These are phyloP conservation scores for Paecilomyces sp. DNA, from an alignment of 2,329 filamentous ascomycete genomes.

Conservation along the genomic window DNA sequence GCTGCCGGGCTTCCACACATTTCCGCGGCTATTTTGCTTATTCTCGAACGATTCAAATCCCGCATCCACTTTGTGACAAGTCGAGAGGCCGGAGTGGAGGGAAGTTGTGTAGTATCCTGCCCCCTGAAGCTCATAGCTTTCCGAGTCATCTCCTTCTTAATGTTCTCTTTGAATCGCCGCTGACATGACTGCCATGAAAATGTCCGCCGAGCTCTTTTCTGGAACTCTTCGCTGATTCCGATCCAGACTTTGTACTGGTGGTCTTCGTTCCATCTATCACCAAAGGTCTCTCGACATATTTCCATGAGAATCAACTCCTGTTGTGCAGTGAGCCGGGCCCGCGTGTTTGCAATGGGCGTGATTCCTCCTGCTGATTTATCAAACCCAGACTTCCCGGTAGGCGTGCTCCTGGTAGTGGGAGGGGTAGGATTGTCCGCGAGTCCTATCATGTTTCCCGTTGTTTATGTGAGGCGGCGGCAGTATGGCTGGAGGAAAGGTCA, in stretches of 20 bases:
- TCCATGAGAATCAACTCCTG: not conserved
- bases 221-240: not conserved
- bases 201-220: not conserved
- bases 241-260: not conserved
- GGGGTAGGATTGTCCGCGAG: not conserved
- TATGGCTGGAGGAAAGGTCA: not conserved
- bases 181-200: not conserved
- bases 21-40: no score
- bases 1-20: no score
- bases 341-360: not conserved
- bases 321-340: not conserved
- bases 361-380: not conserved
- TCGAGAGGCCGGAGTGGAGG: not conserved
- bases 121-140: not conserved
- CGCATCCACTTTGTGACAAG: not conserved
- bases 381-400: not conserved
- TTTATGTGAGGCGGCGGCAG: not conserved
- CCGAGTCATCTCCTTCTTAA: not conserved
- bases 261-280: not conserved
- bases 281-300: not conserved
- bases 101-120: not conserved
- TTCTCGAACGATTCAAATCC: no score
- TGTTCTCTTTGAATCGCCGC: not conserved
- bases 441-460: not conserved
- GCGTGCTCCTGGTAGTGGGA: not conserved